Conservation (phyloP, 345 rosid genomes). For the Eutrema japonicum region DNA sequence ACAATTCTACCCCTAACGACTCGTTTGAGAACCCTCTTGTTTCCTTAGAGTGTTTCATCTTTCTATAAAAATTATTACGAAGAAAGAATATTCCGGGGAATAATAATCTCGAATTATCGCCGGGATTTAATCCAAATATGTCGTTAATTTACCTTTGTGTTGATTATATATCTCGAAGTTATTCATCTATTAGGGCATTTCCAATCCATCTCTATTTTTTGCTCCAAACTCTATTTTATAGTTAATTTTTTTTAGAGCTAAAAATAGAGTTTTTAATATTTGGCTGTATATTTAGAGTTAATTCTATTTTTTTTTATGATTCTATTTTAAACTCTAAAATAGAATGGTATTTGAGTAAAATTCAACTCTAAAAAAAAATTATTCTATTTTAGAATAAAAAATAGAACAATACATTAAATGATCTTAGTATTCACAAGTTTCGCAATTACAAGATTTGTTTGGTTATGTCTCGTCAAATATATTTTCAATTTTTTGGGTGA, state of each 20-base stretch:
- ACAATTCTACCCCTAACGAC: constrained; percentile 45
- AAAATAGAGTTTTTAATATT: no score
- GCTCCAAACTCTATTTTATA: no score
- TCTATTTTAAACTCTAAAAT: no score
- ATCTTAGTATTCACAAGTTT: constrained; percentile 15
- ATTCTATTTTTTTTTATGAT: no score
- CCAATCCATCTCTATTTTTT: no score
- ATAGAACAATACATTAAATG: no score
- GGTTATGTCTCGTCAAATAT: constrained; percentile 17
- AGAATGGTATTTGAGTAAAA: no score
- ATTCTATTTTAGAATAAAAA: no score
- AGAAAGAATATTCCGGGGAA: constrained; percentile 13
- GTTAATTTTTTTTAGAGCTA: no score
- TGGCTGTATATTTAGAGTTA: no score
- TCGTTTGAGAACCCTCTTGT: constrained; percentile 85
- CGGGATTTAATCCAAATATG: not conserved
- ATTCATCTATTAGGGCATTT: not conserved
- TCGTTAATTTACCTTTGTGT: not conserved
- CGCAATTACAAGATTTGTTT: constrained; percentile 5
- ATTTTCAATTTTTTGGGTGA: not conserved
- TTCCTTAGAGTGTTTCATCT: constrained; percentile 87
- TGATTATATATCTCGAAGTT: constrained; percentile 11
- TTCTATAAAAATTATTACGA: constrained; percentile 48
- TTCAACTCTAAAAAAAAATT: no score
- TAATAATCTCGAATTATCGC: constrained; percentile 15